Evolutionary conservation across 148 eudicot species (phyloP).

Genomic region (Camellia japonica): DNA sequence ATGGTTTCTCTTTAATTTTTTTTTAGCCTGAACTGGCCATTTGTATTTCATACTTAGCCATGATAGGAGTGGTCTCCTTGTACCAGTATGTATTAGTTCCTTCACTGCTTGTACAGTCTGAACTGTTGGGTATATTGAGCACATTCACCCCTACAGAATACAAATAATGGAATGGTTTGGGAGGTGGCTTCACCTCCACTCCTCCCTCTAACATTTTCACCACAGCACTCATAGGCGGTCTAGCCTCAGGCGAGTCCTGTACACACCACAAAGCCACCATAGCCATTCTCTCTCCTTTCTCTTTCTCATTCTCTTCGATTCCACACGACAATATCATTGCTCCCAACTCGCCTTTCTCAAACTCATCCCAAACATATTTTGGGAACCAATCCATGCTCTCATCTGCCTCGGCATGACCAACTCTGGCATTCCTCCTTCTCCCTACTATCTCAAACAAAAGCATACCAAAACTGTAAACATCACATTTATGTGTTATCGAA

Average conservation of each 20-base stretch:
- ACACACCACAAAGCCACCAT: constrained; percentile 15
- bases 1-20: not conserved
- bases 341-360: constrained; percentile 1
- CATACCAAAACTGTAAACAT: constrained; percentile 9
- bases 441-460: constrained; percentile 5
- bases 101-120: not conserved
- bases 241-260: not conserved
- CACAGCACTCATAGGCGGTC: constrained; percentile 8
- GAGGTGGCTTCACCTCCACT: constrained; percentile 8
- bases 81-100: not conserved
- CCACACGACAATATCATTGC: not conserved
- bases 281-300: constrained; percentile 6
- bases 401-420: not conserved
- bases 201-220: constrained; percentile 14
- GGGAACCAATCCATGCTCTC: constrained; percentile 14
- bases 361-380: constrained; percentile 2
- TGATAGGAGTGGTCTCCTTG: not conserved
- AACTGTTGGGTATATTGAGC: constrained; percentile 1
- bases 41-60: constrained; percentile 5
- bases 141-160: not conserved
- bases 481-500: not conserved
- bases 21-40: not conserved
- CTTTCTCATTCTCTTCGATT: not conserved
- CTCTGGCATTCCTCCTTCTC: constrained; percentile 11
- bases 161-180: constrained; percentile 5